Conservation (phyloP, 352 stramenopile species). For the Pythium brassicae region DNA sequence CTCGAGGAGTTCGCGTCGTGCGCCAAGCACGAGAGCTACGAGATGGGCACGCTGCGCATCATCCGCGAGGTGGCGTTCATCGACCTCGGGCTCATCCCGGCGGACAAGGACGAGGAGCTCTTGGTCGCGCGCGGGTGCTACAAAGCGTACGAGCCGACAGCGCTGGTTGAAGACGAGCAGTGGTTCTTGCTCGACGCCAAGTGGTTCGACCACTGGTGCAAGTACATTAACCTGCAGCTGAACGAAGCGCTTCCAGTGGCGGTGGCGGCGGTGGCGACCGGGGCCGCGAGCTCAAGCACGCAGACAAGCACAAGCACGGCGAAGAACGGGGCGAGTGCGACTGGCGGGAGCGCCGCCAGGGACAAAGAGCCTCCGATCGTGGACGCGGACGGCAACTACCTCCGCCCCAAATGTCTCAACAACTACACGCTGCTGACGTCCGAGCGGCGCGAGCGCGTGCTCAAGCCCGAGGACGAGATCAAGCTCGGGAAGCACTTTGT, state of each 20-base stretch:
- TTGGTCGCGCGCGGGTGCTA: conserved; percentile 70
- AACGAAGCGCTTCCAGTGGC: conserved; percentile 8
- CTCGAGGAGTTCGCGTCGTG: conserved; percentile 70
- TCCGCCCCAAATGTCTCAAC: conserved; percentile 80
- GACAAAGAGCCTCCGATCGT: conserved; percentile 67
- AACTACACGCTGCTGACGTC: conserved; percentile 73
- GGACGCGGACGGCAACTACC: conserved; percentile 74
- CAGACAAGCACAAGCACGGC: conserved; percentile 10
- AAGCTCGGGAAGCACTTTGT: conserved; percentile 81
- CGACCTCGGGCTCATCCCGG: conserved; percentile 67
- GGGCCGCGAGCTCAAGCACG: conserved; percentile 11
- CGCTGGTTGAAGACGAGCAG: conserved; percentile 74
- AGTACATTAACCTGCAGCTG: conserved; percentile 52
- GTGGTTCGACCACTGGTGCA: conserved; percentile 85
- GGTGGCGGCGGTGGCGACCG: conserved; percentile 30
- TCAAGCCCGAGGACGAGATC: conserved; percentile 72
- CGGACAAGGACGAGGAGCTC: conserved; percentile 75
- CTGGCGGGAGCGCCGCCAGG: conserved; percentile 19
- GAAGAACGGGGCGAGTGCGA: conserved; percentile 17
- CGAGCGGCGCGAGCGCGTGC: conserved; percentile 62
- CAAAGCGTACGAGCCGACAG: conserved; percentile 59
- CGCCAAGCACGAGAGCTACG: conserved; percentile 62
- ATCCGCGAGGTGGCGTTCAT: conserved; percentile 86
- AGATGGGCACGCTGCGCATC: conserved; percentile 72
- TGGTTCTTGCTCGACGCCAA: conserved; percentile 84